Evolutionary conservation across 192 early-diverging fungal genomes (phyloP).

Genomic region (Piromyces finnis): DNA sequence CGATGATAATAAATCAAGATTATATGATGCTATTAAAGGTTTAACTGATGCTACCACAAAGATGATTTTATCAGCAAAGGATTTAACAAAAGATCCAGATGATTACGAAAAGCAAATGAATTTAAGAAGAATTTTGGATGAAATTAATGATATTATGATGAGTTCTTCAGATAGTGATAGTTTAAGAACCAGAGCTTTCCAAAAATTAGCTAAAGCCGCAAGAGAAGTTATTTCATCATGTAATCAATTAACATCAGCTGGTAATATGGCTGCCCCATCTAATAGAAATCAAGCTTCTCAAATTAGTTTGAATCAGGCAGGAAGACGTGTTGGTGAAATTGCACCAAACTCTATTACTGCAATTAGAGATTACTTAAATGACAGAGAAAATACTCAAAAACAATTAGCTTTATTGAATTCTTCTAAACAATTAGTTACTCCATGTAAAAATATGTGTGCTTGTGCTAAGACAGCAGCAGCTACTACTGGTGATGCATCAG

Average conservation of each 20-base stretch:
- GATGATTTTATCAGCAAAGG: constrained; percentile 1
- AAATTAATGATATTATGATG: background rate
- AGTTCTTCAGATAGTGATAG: constrained; percentile 11
- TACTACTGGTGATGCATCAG: constrained; percentile 15
- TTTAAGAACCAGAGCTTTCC: constrained; percentile 12
- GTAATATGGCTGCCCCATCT: constrained; percentile 11
- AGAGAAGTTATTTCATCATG: constrained; percentile 18
- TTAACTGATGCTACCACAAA: background rate
- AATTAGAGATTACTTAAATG: constrained; percentile 4
- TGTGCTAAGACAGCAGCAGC: constrained; percentile 19
- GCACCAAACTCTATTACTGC: constrained; percentile 11
- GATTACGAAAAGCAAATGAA: background rate
- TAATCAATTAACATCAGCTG: constrained; percentile 25
- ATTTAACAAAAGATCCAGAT: background rate
- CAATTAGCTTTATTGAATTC: constrained; percentile 20
- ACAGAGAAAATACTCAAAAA: constrained; percentile 14
- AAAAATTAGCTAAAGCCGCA: constrained; percentile 18
- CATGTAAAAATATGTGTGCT: constrained; percentile 7
- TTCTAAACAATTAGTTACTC: constrained; percentile 23
- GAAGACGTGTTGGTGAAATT: constrained; percentile 14
- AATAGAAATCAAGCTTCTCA: constrained; percentile 33
- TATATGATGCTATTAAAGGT: constrained; percentile 12
- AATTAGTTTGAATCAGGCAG: constrained; percentile 21
- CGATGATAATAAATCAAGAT: constrained; percentile 9
- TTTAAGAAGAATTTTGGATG: constrained; percentile 1